Percentiles rank a stretch among this genome's conserved stretches.
These are phyloP conservation scores for Calonectria pseudoreteaudii DNA, from an alignment of 2,329 filamentous ascomycete species.

Conservation along the genomic window DNA sequence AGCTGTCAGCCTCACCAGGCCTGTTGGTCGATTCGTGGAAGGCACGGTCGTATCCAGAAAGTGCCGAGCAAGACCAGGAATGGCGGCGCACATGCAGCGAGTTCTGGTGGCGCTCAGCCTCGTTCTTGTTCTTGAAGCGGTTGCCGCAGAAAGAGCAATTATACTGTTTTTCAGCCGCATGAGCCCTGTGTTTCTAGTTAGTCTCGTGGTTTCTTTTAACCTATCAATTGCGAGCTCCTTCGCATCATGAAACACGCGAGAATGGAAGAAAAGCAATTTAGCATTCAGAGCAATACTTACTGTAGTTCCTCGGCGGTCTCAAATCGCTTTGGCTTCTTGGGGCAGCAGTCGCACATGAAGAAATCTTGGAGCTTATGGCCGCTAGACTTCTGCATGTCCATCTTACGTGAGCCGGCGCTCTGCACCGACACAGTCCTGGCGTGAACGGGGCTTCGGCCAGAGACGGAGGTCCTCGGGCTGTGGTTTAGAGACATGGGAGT, in stretches of 20 bases:
- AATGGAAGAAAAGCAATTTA: not conserved
- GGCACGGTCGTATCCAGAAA: slow-evolving; percentile 81
- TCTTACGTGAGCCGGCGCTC: slow-evolving; percentile 63
- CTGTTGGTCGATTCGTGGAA: slow-evolving; percentile 84
- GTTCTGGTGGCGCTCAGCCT: slow-evolving; percentile 95
- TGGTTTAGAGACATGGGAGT: slow-evolving; percentile 61
- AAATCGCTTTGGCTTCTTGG: slow-evolving; percentile 97
- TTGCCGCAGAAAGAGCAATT: slow-evolving; percentile 93
- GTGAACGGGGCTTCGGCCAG: slow-evolving; percentile 53
- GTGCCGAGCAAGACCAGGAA: slow-evolving; percentile 95
- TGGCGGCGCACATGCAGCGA: slow-evolving; percentile 91
- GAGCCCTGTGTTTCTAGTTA: slow-evolving; percentile 67
- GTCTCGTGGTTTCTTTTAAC: slow-evolving; percentile 22
- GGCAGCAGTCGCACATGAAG: slow-evolving; percentile 90
- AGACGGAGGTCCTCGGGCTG: slow-evolving; percentile 61
- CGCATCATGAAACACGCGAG: not conserved
- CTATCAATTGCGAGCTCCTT: not conserved
- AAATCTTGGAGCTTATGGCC: slow-evolving; percentile 65
- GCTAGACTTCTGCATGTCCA: slow-evolving; percentile 60
- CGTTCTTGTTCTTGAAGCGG: slow-evolving; percentile 99
- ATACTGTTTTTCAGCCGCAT: slow-evolving; percentile 97
- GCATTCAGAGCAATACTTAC: slow-evolving; percentile 62
- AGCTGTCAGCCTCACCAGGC: slow-evolving; percentile 79
- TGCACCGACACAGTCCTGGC: slow-evolving; percentile 61
- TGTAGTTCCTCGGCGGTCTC: slow-evolving; percentile 84